Evolutionary conservation across 257 asterid species (phyloP), one percentile per base, ranked within the genome.

Genomic region (Plantago major): DNA sequence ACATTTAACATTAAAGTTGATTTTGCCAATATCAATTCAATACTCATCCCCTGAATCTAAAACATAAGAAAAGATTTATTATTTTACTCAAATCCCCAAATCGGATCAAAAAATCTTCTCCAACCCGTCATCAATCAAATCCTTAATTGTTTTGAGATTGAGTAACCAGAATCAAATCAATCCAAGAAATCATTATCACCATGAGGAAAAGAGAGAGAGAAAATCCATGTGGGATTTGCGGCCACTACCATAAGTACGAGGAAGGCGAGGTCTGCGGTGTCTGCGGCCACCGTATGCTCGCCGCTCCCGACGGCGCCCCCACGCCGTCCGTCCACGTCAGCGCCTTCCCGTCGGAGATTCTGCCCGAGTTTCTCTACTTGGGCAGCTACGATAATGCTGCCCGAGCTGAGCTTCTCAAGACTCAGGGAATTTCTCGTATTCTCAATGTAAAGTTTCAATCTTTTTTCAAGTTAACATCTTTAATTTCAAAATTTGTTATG

Each of bases 381-480:
- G 98, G 98, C 4, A 86, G 96, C 80, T 91, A 86, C 55, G 98
- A 88, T 64, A 86, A 88, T 70, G 98, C 98, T 26, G 84, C 98
- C 10, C 86, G 98, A 3, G 92, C 95, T 1, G 96, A 91, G 72
- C 92, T 91, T 63, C 91, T 91, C 76, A 91, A 86, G 80, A 81
- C 93, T 48, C 96, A 82, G 72, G 98, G 98, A 70, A 91, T 91
- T 75, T 81, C 98, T 58, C 86, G 90, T 4, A 81, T 91, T 46
- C 95, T 91, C 68, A 91, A 91, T 74, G 98, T 92, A 49, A 84
- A 65, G 16, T 19, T 3, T 52, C 30, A 0, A 11, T 19, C 3
- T 18, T 7, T 9, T 3, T 52, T 22, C 38, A 9, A n/a, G 19
- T 5, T 49, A 2, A 33, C 8, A 5, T 33, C 40, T 33, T 33